phyloP scores from a whole-genome alignment of 2,329 filamentous ascomycete genomes.

The Coniochaeta sp. region DNA sequence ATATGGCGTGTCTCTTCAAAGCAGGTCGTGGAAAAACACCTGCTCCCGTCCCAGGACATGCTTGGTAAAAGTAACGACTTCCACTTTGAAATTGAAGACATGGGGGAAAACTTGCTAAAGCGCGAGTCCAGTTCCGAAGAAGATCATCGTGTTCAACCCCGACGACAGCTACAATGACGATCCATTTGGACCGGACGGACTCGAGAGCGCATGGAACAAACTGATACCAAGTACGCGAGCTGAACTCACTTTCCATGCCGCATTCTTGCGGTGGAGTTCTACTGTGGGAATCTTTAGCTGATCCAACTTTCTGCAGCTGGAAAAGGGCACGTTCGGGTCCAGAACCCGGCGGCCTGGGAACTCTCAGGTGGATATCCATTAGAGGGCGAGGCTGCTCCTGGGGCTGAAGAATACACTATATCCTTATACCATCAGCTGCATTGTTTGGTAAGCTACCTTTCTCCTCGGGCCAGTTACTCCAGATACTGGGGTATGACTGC shows the following conservation, averaged over 20 bases:
- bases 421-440: constrained; percentile 13
- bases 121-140: constrained; percentile 5
- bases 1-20: not conserved
- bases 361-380: constrained; percentile 10
- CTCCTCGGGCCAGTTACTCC: not conserved
- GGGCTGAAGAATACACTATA: constrained; percentile 11
- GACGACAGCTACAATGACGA: constrained; percentile 9
- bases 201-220: constrained; percentile 7
- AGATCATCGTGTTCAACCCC: constrained; percentile 7
- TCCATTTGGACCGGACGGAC: constrained; percentile 9
- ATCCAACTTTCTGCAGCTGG: constrained; percentile 4
- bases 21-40: not conserved
- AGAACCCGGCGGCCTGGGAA: constrained; percentile 5
- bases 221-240: constrained; percentile 7
- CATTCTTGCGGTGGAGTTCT: not conserved
- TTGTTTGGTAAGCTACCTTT: constrained; percentile 7
- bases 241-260: not conserved
- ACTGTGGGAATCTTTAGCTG: not conserved
- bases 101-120: not conserved
- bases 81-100: not conserved
- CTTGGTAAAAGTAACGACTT: constrained; percentile 4
- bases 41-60: constrained; percentile 5
- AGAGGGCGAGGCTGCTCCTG: not conserved
- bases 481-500: not conserved
- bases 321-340: constrained; percentile 11